Percentiles rank a stretch among this genome's conserved stretches.
Evolutionary conservation across 2,329 filamentous ascomycete genomes (phyloP).

Genomic region (Xylariaceae sp.): DNA sequence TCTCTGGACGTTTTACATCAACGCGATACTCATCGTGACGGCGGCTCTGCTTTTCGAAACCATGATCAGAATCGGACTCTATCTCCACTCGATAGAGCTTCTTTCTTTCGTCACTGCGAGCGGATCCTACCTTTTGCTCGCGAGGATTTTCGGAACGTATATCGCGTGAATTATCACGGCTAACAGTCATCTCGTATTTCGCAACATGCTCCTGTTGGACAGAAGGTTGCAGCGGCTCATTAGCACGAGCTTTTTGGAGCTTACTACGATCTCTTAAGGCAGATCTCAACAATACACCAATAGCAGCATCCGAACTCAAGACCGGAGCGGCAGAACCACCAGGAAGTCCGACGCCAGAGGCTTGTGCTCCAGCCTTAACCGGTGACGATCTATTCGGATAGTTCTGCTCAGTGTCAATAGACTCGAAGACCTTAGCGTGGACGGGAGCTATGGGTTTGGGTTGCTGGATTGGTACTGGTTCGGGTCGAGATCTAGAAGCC

Average conservation of each 20-base stretch:
- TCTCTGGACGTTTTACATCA: conserved; percentile 31
- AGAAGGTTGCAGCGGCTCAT: conserved; percentile 30
- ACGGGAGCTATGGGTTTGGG: conserved; percentile 76
- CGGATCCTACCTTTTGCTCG: conserved; percentile 23
- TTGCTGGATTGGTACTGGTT: conserved; percentile 70
- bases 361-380: conserved; percentile 40
- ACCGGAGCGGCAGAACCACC: conserved; percentile 48
- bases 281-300: conserved; percentile 46
- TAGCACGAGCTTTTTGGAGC: conserved; percentile 31
- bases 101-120: conserved; percentile 22
- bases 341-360: conserved; percentile 46
- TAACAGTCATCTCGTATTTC: conserved; percentile 25
- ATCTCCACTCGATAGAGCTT: conserved; percentile 22
- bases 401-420: conserved; percentile 39
- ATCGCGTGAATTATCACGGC: conserved; percentile 31
- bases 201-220: conserved; percentile 21
- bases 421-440: conserved; percentile 62
- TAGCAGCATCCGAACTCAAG: conserved; percentile 44
- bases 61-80: conserved; percentile 20
- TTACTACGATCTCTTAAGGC: conserved; percentile 32
- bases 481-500: conserved; percentile 46
- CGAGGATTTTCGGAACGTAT: conserved; percentile 26
- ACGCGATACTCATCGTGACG: conserved; percentile 29
- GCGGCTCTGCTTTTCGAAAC: conserved; percentile 22
- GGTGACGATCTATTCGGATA: conserved; percentile 37